phyloP scores from a whole-genome alignment of 2,329 filamentous ascomycete species.

The Pseudogymnoascus sp. region DNA sequence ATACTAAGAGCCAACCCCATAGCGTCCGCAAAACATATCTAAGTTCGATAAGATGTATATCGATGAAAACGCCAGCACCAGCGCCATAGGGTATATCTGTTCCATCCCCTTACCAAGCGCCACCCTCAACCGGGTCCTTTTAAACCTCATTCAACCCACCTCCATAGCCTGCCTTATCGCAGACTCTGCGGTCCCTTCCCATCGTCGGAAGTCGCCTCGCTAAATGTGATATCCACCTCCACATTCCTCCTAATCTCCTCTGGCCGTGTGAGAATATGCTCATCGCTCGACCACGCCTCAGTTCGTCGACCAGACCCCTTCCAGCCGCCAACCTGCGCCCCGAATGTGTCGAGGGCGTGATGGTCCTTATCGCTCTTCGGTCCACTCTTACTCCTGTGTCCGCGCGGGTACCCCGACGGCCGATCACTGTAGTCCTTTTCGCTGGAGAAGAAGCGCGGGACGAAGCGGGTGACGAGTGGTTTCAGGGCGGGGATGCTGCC shows the following conservation, averaged over 20 bases:
- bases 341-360: slow-evolving; percentile 1
- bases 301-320: neutral
- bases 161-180: neutral
- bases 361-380: neutral
- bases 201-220: neutral
- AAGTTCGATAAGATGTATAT: neutral
- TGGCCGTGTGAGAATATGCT: slow-evolving; percentile 6
- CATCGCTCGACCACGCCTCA: slow-evolving; percentile 4
- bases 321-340: neutral
- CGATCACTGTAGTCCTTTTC: neutral
- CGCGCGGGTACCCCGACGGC: neutral
- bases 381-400: neutral
- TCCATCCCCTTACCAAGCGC: neutral
- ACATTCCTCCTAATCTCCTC: slow-evolving; percentile 9
- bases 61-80: neutral
- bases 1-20: neutral
- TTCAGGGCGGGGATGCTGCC: slow-evolving; percentile 15
- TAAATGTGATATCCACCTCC: slow-evolving; percentile 9
- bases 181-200: neutral
- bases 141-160: neutral
- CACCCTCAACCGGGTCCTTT: neutral
- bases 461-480: slow-evolving; percentile 11
- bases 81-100: neutral
- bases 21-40: neutral
- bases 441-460: slow-evolving; percentile 5